These are phyloP conservation scores for Gomphus bonarii DNA, from an alignment of 1,284 basidiomycete genomes.

Conservation along the genomic window DNA sequence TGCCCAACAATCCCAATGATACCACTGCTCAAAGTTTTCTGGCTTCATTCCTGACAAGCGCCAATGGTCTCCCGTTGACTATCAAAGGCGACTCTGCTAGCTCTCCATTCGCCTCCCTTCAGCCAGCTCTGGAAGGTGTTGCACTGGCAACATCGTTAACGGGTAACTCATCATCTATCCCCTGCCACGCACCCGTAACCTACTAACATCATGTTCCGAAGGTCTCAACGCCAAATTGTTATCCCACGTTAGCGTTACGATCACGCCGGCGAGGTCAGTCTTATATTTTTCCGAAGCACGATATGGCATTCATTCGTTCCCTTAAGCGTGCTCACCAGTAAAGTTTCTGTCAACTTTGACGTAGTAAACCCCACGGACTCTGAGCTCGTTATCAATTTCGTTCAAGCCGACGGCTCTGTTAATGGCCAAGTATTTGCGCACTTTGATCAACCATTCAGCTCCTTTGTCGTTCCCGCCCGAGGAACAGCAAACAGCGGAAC, in stretches of 20 bases:
- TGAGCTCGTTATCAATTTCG: constrained; percentile 41
- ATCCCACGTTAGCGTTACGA: constrained; percentile 35
- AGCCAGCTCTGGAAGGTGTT: constrained; percentile 46
- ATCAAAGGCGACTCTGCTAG: constrained; percentile 51
- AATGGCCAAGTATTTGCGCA: constrained; percentile 44
- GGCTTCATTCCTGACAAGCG: constrained; percentile 42
- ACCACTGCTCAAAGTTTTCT: constrained; percentile 52
- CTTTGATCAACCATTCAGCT: constrained; percentile 42
- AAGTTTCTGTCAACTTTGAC: constrained; percentile 45
- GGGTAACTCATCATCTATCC: constrained; percentile 27
- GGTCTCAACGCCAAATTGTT: constrained; percentile 34
- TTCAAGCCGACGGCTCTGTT: constrained; percentile 45
- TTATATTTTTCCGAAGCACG: background rate
- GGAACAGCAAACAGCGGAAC: constrained; percentile 45
- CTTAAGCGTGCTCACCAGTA: constrained; percentile 33
- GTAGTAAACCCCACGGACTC: constrained; percentile 50
- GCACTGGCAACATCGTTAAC: constrained; percentile 38
- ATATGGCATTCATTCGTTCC: background rate
- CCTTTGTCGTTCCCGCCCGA: constrained; percentile 45
- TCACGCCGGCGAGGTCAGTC: constrained; percentile 30
- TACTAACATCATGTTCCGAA: constrained; percentile 20
- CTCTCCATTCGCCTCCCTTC: constrained; percentile 54
- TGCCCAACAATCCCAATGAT: constrained; percentile 54
- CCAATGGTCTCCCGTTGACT: constrained; percentile 34
- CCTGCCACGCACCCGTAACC: constrained; percentile 24